Evolutionary conservation across 306 rosid species (phyloP).

Genomic region (Luffa aegyptiaca): DNA sequence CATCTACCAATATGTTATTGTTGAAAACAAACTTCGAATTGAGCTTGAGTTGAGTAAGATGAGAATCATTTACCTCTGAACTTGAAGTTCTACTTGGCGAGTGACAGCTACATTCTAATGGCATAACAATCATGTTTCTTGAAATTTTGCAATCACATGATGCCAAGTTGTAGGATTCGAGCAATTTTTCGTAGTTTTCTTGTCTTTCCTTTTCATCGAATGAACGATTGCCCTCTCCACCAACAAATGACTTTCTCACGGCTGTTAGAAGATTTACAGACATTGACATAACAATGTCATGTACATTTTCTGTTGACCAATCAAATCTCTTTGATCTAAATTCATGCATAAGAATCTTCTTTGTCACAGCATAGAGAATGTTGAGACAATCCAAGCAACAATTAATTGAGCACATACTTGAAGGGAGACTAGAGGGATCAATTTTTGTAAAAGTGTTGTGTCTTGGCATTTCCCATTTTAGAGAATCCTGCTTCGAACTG

Average conservation of each 20-base stretch:
- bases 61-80: too few relatives aligned
- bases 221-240: too few relatives aligned
- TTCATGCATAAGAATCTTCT: conserved; percentile 30
- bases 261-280: conserved; percentile 57
- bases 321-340: conserved; percentile 24
- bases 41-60: too few relatives aligned
- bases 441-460: too few relatives aligned
- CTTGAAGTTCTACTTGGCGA: not conserved
- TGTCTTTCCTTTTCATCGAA: conserved; percentile 7
- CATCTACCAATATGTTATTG: conserved; percentile 61
- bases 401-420: conserved; percentile 36
- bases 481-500: too few relatives aligned
- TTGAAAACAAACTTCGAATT: conserved; percentile 34
- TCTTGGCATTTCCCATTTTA: too few relatives aligned
- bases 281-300: conserved; percentile 48
- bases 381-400: conserved; percentile 63
- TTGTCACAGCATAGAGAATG: conserved; percentile 31
- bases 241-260: conserved; percentile 28
- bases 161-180: conserved; percentile 11
- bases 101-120: conserved; percentile 57
- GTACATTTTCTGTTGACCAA: conserved; percentile 59
- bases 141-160: conserved; percentile 22
- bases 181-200: conserved; percentile 14
- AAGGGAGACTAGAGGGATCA: too few relatives aligned
- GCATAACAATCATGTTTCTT: conserved; percentile 16